Base-by-base conservation (phyloP, 2,329 filamentous ascomycete species). In the Endoconidiophora laricicola region DNA sequence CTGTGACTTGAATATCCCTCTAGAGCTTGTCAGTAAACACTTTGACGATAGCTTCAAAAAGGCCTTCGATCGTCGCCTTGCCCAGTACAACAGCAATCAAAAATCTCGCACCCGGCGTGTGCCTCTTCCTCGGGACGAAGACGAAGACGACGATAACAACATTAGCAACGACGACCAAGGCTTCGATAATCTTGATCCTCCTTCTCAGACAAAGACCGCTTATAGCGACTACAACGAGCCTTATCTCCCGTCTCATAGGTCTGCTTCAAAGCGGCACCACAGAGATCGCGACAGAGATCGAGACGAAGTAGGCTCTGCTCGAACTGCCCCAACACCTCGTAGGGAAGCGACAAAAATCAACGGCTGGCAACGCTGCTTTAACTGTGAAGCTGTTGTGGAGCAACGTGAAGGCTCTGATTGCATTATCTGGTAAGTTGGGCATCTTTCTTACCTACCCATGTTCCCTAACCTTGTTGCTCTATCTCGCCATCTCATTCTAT, bases 401-500 rank as follows among this genome's bases (percentile, higher is more conserved):
- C 66, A 86, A 46, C 81, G 81, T 57, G 83, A 90, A 62, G 86
- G 86, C 42, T 87, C 83, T 63, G 88, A 90, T 64, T 86, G 90
- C 61, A 90, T 93, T 77, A 86, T 78, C 24, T 94, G 86, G 81
- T 84, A 69, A 65, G 76, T 65, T 39, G 23, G 6, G n/a, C 12
- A 43, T 43, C 33, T 49, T 46, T 12, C 29, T 18, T n/a, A 24
- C 23, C 7, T 38, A 22, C 14, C 41, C 41, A 14, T 29, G 22
- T 9, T 23, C n/a, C 20, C 16, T 20, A 45, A 12, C 43, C 26
- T 38, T 36, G 24, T 36, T n/a, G 10, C 26, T 45, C 43, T 6
- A 36, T 20, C 43, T 29, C 43, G n/a, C 24, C 7, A 26, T 45
- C 26, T 20, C 36, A n/a, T 23, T 18, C 22, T 45, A 14, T 10